phyloP scores from a whole-genome alignment of 441 rosid genomes.

The Populus tomentosa region DNA sequence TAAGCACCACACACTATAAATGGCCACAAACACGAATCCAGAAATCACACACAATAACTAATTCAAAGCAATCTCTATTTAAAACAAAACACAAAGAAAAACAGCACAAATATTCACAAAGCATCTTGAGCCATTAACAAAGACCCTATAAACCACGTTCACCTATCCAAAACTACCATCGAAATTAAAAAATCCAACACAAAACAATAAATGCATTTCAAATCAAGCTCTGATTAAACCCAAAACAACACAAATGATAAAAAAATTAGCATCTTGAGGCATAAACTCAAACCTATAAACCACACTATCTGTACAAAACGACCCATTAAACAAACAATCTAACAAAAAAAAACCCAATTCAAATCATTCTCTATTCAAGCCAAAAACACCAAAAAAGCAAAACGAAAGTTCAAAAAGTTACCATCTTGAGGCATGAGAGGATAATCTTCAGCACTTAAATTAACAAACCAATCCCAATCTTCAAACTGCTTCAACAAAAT shows the following conservation, averaged over 20 bases:
- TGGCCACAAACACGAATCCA: background rate
- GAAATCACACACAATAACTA: too few species aligned
- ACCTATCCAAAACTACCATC: background rate
- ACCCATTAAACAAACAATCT: background rate
- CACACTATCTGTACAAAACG: background rate
- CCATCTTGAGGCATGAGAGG: slow-evolving; percentile 94
- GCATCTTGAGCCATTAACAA: background rate
- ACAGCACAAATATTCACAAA: too few species aligned
- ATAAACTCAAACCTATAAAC: background rate
- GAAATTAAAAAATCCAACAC: background rate
- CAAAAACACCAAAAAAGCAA: background rate
- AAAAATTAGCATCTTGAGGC: background rate
- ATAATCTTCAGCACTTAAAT: slow-evolving; percentile 74
- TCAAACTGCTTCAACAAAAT: slow-evolving; percentile 58
- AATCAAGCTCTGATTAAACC: background rate
- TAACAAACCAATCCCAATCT: slow-evolving; percentile 91
- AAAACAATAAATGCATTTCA: background rate
- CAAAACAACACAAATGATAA: background rate
- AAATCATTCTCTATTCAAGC: background rate
- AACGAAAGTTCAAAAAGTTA: slow-evolving; percentile 17
- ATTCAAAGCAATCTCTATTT: background rate
- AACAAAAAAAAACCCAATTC: background rate
- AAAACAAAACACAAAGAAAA: background rate
- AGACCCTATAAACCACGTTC: background rate
- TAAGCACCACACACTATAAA: background rate